phyloP scores from a whole-genome alignment of 306 rosid genomes.

The Quercus aquifolioides region DNA sequence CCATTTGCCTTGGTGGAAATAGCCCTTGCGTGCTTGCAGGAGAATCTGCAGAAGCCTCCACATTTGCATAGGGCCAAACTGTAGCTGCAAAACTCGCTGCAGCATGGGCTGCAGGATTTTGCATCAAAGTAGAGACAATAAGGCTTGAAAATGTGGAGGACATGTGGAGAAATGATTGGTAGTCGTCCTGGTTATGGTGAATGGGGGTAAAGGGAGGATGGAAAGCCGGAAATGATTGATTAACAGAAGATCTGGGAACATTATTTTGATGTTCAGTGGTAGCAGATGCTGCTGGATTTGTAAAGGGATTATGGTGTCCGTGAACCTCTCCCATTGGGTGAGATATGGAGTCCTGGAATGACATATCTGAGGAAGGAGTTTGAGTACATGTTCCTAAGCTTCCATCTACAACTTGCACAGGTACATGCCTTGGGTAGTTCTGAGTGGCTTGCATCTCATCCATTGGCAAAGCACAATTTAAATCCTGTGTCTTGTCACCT shows the following conservation, averaged over 20 bases:
- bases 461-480: conserved; percentile 43
- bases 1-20: conserved; percentile 52
- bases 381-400: conserved; percentile 50
- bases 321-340: conserved; percentile 53
- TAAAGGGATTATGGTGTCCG: conserved; percentile 39
- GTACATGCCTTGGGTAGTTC: conserved; percentile 82
- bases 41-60: conserved; percentile 50
- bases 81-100: conserved; percentile 83
- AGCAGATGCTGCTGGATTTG: conserved; percentile 53
- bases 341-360: conserved; percentile 50
- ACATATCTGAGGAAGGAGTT: conserved; percentile 45
- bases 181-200: conserved; percentile 45
- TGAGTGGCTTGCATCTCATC: conserved; percentile 70
- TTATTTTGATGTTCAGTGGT: conserved; percentile 54
- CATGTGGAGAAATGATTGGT: conserved; percentile 59
- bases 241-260: conserved; percentile 50
- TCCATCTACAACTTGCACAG: conserved; percentile 86
- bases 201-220: conserved; percentile 54
- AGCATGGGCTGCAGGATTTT: conserved; percentile 92
- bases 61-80: conserved; percentile 69
- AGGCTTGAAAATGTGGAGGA: conserved; percentile 78
- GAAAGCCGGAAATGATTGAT: conserved; percentile 61
- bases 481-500: conserved; percentile 49
- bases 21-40: conserved; percentile 46
- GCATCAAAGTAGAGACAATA: conserved; percentile 68